A percentile compares a stretch with the other conserved stretches of the same genome.
These are phyloP conservation scores for Artomyces pyxidatus DNA, from an alignment of 768 basidiomycete species.

Conservation along the genomic window DNA sequence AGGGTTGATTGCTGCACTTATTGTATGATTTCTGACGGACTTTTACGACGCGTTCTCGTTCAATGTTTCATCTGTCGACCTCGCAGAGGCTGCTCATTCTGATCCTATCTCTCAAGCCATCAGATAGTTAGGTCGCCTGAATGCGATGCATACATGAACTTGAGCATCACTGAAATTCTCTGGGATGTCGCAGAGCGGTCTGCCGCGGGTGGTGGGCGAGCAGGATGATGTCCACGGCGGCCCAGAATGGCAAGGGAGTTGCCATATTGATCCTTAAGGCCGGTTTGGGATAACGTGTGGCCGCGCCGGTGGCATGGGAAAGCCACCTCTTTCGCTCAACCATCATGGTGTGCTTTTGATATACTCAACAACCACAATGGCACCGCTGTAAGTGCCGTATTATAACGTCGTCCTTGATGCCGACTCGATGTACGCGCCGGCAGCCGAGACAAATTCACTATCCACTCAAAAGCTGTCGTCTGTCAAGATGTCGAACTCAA, in stretches of 20 bases:
- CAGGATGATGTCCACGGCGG: too few species aligned
- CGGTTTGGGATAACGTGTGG: too few species aligned
- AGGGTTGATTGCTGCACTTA: not conserved
- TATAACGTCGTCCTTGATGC: too few species aligned
- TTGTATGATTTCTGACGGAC: not conserved
- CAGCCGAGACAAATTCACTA: slow-evolving; percentile 83
- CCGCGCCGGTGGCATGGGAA: not conserved
- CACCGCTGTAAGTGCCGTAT: slow-evolving; percentile 11
- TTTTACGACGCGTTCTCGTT: not conserved
- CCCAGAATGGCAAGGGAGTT: not conserved
- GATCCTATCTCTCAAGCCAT: too few species aligned
- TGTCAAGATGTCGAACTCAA: slow-evolving; percentile 92
- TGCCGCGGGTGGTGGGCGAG: too few species aligned
- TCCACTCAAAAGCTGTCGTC: slow-evolving; percentile 85
- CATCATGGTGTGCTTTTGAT: too few species aligned
- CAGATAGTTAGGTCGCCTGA: too few species aligned
- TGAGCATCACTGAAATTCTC: too few species aligned
- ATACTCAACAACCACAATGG: slow-evolving; percentile 3
- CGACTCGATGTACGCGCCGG: too few species aligned
- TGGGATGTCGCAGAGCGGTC: too few species aligned
- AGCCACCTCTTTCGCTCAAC: not conserved
- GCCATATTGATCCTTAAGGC: not conserved
- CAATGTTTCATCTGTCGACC: not conserved
- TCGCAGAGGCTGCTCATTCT: too few species aligned
- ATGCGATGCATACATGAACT: too few species aligned